Evolutionary conservation across 2,329 filamentous ascomycete species (phyloP).

Genomic region (Phaeosphaeriaceae sp.): DNA sequence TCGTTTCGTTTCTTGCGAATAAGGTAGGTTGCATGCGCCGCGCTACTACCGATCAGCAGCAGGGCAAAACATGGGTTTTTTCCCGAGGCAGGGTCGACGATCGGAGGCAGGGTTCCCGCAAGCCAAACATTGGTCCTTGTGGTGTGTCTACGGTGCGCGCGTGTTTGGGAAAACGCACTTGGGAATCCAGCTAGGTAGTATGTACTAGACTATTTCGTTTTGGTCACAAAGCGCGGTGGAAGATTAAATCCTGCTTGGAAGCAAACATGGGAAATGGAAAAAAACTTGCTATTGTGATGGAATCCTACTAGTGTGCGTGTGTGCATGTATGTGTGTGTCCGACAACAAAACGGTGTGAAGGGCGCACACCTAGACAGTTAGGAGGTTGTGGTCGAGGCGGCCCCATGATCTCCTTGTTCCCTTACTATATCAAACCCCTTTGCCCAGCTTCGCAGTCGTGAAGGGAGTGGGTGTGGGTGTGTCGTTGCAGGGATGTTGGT

Average conservation of each 20-base stretch:
- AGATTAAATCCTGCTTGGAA: background rate
- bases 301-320: no score
- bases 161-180: no score
- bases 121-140: no score
- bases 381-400: background rate
- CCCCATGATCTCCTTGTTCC: conserved; percentile 5
- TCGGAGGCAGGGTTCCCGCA: conserved; percentile 5
- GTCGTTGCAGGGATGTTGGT: conserved; percentile 1
- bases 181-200: no score
- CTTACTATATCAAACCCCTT: background rate
- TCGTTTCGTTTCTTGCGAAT: no score
- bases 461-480: conserved; percentile 3
- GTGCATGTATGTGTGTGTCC: no score
- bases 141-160: no score
- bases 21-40: no score
- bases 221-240: conserved; percentile 4
- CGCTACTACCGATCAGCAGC: conserved; percentile 8
- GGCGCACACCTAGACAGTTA: background rate
- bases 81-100: background rate
- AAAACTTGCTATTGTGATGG: no score
- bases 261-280: no score
- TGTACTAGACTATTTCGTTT: no score
- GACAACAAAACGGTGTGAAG: conserved; percentile 1
- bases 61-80: background rate
- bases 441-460: background rate